A percentile compares a stretch with the other conserved stretches of the same genome.
Conservation (phyloP, 257 asterid genomes). For the Nicotiana obtusifolia region DNA sequence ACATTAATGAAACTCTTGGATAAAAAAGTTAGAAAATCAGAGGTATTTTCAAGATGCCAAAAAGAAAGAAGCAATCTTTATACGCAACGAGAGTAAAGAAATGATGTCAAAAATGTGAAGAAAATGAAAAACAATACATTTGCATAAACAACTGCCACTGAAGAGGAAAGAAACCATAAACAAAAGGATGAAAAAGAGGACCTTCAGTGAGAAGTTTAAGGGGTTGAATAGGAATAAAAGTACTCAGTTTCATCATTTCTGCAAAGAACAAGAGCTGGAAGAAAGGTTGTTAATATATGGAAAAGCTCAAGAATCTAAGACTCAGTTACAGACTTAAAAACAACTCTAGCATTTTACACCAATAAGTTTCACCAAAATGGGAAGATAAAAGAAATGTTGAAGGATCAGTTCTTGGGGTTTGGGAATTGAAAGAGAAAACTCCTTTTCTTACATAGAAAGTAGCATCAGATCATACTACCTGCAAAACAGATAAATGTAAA, state of each 20-base stretch:
- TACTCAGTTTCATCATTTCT: neutral
- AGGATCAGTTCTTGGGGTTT: conserved; percentile 1
- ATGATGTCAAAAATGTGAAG: neutral
- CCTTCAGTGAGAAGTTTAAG: neutral
- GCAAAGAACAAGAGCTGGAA: neutral
- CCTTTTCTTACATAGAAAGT: conserved; percentile 4
- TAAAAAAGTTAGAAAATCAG: neutral
- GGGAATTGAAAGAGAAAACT: conserved; percentile 9
- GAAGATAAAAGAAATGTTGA: neutral
- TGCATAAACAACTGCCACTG: neutral
- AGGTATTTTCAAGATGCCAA: neutral
- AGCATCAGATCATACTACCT: neutral
- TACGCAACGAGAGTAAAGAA: neutral
- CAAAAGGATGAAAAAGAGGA: neutral
- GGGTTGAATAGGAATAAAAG: neutral
- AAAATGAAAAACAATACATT: neutral
- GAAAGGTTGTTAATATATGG: neutral
- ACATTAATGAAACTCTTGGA: neutral
- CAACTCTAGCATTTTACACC: neutral
- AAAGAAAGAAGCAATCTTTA: neutral
- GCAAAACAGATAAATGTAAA: conserved; percentile 1
- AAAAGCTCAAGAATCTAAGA: neutral
- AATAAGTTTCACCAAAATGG: conserved; percentile 32
- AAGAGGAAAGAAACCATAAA: neutral
- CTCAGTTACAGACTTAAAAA: neutral